Evolutionary conservation across 176 grass and related monocot genomes (phyloP).

Genomic region (Zoysia pacifica): DNA sequence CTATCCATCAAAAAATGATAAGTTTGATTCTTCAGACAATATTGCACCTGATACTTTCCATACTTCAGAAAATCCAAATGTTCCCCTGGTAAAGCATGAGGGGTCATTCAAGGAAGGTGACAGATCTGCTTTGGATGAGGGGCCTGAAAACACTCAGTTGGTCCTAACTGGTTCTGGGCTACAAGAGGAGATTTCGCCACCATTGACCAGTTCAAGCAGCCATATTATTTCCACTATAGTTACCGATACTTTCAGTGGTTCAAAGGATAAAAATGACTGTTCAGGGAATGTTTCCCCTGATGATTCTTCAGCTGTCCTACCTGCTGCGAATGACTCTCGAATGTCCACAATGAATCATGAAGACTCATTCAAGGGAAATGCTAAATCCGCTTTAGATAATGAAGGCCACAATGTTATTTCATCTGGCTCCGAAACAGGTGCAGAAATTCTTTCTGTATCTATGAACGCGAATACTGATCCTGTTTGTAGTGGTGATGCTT

Average conservation of each 20-base stretch:
- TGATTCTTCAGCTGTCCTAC: conserved; percentile 37
- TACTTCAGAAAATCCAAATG: conserved; percentile 30
- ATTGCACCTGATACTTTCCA: conserved; percentile 11
- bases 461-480: conserved; percentile 4
- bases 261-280: conserved; percentile 33
- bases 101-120: conserved; percentile 33
- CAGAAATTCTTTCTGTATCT: not conserved
- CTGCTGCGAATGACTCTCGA: conserved; percentile 30
- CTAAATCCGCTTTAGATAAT: conserved; percentile 37
- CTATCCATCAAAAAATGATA: conserved; percentile 33
- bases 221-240: conserved; percentile 5
- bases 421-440: conserved; percentile 17
- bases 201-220: conserved; percentile 33
- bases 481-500: conserved; percentile 25
- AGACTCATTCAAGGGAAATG: conserved; percentile 19
- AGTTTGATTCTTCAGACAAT: conserved; percentile 20
- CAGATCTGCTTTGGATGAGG: conserved; percentile 17
- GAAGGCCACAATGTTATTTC: conserved; percentile 1
- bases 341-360: conserved; percentile 22
- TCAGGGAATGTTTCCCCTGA: conserved; percentile 32
- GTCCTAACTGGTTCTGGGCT: conserved; percentile 11
- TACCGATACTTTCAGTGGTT: conserved; percentile 6
- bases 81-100: conserved; percentile 27
- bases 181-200: conserved; percentile 36
- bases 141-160: conserved; percentile 25